phyloP scores from a whole-genome alignment of 257 asterid genomes.

The Ligustrum vulgare region DNA sequence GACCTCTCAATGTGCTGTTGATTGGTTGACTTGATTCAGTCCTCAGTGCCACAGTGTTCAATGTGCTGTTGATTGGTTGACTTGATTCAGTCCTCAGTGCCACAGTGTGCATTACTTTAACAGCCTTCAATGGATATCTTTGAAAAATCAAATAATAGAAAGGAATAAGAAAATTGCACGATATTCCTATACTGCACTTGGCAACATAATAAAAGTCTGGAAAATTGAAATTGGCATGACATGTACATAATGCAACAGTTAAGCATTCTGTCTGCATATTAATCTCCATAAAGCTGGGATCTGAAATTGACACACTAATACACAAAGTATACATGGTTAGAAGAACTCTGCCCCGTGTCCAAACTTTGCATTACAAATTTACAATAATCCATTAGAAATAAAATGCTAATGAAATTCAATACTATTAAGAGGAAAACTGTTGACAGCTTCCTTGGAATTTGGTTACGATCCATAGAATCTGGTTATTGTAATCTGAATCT shows the following conservation, averaged over 20 bases:
- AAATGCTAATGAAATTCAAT: not conserved
- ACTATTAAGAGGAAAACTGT: not conserved
- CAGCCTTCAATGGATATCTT: conserved; percentile 94
- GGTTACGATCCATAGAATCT: not conserved
- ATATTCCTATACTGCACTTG: not conserved
- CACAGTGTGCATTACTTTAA: conserved; percentile 92
- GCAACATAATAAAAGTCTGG: not conserved
- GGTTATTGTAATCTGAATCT: not conserved
- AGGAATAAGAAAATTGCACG: not conserved
- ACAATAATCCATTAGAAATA: not conserved
- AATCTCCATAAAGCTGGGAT: not conserved
- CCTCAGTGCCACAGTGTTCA: conserved; percentile 93
- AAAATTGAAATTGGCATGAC: not conserved
- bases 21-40: conserved; percentile 63
- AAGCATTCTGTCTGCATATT: not conserved
- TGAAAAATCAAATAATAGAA: not conserved
- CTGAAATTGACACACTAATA: not conserved
- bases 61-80: conserved; percentile 38
- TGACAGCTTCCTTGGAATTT: not conserved
- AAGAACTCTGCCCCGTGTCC: not conserved
- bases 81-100: conserved; percentile 85
- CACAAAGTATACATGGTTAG: not conserved
- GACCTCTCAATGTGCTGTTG: conserved; percentile 40
- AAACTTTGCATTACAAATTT: not conserved
- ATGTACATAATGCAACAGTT: not conserved